Evolutionary conservation across 139 green algal genomes (phyloP), one percentile per base, ranked within the genome.

Genomic region (Ettlia oleoabundans): DNA sequence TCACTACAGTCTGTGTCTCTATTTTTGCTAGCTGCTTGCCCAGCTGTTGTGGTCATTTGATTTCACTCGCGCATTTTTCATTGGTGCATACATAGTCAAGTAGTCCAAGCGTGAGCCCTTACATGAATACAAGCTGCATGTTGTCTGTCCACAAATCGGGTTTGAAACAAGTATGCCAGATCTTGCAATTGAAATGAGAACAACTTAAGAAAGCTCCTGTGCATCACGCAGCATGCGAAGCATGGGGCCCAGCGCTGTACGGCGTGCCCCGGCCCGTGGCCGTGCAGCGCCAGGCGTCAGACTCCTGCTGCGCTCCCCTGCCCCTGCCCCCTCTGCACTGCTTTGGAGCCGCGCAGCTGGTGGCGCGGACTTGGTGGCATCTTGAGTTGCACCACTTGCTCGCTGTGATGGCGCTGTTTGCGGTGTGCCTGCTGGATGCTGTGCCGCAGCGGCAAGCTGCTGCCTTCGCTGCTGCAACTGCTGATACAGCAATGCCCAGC

Each of bases 241-340:
- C 66, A 88, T 88, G 37, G 84, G 77, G 3, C 84, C 84, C 53
- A 88, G 65, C 9, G 77, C 84, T 0, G 84, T 84, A 26, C 53
- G 55, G 40, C 81, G 73, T 28, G 82, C 80, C 32, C 76, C 76
- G 2, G 62, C 82, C 35, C 82, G 62, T 3, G 81, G 73, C 66
- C 82, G 43, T 1, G 58, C 82, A 9, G 75, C 82, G 2, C 81
- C 81, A 32, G 81, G 80, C 1, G 64, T 88, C 77, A 82, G 63
- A 24, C 76, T 69, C 52, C 73, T 33, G 53, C 65, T 82, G 76
- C 32, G n/a, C 64, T 21, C 32, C 35, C 26, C 33, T 28, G 18
- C 42, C 78, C 1, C 3, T 33, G 32, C 35, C 26, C 33, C 24
- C 51, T 4, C n/a, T 32, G 37, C 64, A 22, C 63, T 24, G 19